These are phyloP conservation scores for Pythium sukuiense DNA, from an alignment of 352 stramenopile species.

Conservation along the genomic window DNA sequence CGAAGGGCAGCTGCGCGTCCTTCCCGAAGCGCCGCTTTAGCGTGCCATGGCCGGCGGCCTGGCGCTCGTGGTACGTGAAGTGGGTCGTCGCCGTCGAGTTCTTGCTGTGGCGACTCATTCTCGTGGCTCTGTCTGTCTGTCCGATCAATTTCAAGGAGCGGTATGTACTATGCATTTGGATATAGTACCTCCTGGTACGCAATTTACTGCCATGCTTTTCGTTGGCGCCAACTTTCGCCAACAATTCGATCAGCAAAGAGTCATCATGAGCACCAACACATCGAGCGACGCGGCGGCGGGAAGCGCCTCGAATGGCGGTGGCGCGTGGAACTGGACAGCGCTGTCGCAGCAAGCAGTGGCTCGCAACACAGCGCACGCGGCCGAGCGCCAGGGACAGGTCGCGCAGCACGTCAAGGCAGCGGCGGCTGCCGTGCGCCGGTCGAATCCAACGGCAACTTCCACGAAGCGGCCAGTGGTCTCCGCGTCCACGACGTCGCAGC, in stretches of 20 bases:
- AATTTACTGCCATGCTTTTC: background rate
- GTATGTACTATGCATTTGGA: background rate
- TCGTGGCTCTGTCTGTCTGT: background rate
- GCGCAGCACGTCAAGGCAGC: constrained; percentile 20
- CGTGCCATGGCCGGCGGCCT: constrained; percentile 76
- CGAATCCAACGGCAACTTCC: background rate
- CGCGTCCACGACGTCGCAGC: background rate
- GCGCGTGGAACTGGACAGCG: constrained; percentile 53
- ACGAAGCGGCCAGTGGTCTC: background rate
- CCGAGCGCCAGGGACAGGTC: constrained; percentile 19
- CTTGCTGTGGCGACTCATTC: constrained; percentile 87
- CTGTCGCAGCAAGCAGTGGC: constrained; percentile 39
- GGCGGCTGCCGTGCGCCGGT: constrained; percentile 14
- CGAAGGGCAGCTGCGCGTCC: constrained; percentile 78
- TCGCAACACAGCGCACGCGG: constrained; percentile 25
- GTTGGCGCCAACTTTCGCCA: background rate
- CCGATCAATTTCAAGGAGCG: background rate
- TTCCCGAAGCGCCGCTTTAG: constrained; percentile 81
- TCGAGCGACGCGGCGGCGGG: constrained; percentile 5
- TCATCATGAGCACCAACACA: constrained; percentile 5
- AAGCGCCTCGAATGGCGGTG: constrained; percentile 8
- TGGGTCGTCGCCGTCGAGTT: constrained; percentile 84
- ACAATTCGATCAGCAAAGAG: background rate
- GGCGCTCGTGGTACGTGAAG: constrained; percentile 86
- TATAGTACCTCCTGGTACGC: constrained; percentile 5